A percentile compares a stretch with the other conserved stretches of the same genome.
These are phyloP conservation scores for Apium graveolens DNA, from an alignment of 129 eudicot species.

Conservation along the genomic window DNA sequence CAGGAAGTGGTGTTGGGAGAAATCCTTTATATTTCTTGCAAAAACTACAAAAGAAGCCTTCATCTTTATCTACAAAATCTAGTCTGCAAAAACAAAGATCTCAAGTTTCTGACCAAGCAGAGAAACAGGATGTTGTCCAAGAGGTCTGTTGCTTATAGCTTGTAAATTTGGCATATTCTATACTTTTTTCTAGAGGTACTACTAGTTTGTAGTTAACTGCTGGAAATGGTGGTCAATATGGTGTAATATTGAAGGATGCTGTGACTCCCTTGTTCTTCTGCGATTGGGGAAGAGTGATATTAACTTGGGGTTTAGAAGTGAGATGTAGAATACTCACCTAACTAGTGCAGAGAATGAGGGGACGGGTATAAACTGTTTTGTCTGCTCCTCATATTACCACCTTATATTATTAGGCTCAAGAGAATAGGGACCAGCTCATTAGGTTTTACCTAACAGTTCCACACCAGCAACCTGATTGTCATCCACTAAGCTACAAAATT, in stretches of 20 bases:
- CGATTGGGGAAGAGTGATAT: not conserved
- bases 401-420: not conserved
- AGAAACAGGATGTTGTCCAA: slow-evolving; percentile 77
- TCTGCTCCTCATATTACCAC: slow-evolving; percentile 1
- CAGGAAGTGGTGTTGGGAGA: slow-evolving; percentile 54
- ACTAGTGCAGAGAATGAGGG: not conserved
- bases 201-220: not conserved
- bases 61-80: slow-evolving; percentile 35
- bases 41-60: slow-evolving; percentile 31
- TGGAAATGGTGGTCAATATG: not conserved
- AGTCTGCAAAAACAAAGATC: slow-evolving; percentile 62
- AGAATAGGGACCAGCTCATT: not conserved
- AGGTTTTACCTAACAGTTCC: not conserved
- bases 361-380: too few species aligned
- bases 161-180: not conserved
- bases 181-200: not conserved
- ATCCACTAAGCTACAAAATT: not conserved
- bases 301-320: not conserved
- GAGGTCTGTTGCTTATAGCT: slow-evolving; percentile 39
- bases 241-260: not conserved
- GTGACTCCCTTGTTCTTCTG: not conserved
- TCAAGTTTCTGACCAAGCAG: slow-evolving; percentile 52
- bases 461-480: not conserved
- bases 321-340: not conserved
- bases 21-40: slow-evolving; percentile 54